Conservation (phyloP, 2,329 filamentous ascomycete genomes). For the Helotiales sp. region DNA sequence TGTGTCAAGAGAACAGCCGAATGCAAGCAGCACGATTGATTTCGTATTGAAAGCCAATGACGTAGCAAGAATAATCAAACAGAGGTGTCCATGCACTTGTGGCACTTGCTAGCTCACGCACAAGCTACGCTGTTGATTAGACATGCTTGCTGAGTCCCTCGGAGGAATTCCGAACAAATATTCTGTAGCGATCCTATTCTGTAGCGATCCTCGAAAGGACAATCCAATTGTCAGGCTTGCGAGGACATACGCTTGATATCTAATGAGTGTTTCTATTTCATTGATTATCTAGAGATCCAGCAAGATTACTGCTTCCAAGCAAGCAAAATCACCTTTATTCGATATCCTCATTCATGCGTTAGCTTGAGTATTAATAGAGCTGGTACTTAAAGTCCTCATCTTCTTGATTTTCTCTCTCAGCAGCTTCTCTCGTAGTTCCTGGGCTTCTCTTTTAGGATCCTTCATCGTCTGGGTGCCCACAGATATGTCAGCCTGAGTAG, state of each 20-base stretch:
- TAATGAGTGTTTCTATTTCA: background rate
- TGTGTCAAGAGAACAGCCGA: too few relatives aligned
- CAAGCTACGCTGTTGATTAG: too few relatives aligned
- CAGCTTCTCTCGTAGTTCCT: constrained; percentile 55
- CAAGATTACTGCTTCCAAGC: background rate
- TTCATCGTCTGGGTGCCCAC: constrained; percentile 43
- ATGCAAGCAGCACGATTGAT: too few relatives aligned
- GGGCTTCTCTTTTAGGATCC: constrained; percentile 50
- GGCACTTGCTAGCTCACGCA: too few relatives aligned
- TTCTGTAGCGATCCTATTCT: background rate
- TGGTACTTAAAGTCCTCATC: constrained; percentile 57
- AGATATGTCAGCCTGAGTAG: constrained; percentile 44
- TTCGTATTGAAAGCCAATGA: too few relatives aligned
- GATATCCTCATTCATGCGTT: constrained; percentile 50
- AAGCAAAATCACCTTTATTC: background rate
- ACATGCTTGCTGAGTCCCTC: too few relatives aligned
- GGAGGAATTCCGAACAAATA: too few relatives aligned
- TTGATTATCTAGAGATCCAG: background rate
- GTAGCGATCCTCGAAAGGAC: background rate
- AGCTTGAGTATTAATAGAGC: constrained; percentile 50
- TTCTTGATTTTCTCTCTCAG: constrained; percentile 60
- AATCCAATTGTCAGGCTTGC: background rate
- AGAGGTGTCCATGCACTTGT: too few relatives aligned
- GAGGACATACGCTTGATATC: background rate
- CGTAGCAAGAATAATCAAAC: too few relatives aligned